Evolutionary conservation across 441 rosid species (phyloP), one percentile per base, ranked within the genome.

Genomic region (Euphorbia schlechtendalii): DNA sequence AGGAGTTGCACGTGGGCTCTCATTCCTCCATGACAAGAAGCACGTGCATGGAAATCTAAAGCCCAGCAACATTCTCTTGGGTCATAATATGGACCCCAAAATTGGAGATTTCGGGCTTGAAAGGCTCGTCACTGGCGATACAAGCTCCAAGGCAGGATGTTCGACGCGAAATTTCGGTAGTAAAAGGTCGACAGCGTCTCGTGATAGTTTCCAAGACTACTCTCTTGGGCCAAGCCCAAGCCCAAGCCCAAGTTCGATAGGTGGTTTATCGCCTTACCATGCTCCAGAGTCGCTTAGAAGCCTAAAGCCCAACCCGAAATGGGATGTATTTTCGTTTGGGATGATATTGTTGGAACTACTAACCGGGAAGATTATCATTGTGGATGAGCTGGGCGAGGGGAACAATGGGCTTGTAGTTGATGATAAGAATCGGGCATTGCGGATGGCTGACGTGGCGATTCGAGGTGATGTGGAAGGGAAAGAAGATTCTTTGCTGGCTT

Each of bases 251-350:
- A 92, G 98, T 69, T 83, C 84, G 0, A 61, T 92, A 0, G 80
- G 88, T 0, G 79, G 85, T 1, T 53, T 89, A 0, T 89, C 92
- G 0, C 89, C 90, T 0, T 92, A 89, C 41, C 78, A 80, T 0
- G 92, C 96, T 0, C 95, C 98, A 0, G 96, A 92, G 71, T 84
- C 91, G 1, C 76, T 92, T 0, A 28, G 98, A 61, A 86, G 83
- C 72, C 66, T 92, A 2, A 89, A 89, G 76, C 89, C 98, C 28
- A 85, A 74, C 54, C 86, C 87, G 0, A 92, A 92, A 66, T 89
- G 98, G 98, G 98, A 92, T 5, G 92, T 80, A 73, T 92, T 73
- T 61, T 74, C 95, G 0, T 89, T 89, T 4, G 98, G 98, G 65
- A 76, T 87, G 22, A 82, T 92, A 27, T 69, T 89, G 43, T 83